Percentiles rank a stretch among this genome's conserved stretches.
Evolutionary conservation across 139 green algal species (phyloP).

Genomic region (Ostreobium quekettii): DNA sequence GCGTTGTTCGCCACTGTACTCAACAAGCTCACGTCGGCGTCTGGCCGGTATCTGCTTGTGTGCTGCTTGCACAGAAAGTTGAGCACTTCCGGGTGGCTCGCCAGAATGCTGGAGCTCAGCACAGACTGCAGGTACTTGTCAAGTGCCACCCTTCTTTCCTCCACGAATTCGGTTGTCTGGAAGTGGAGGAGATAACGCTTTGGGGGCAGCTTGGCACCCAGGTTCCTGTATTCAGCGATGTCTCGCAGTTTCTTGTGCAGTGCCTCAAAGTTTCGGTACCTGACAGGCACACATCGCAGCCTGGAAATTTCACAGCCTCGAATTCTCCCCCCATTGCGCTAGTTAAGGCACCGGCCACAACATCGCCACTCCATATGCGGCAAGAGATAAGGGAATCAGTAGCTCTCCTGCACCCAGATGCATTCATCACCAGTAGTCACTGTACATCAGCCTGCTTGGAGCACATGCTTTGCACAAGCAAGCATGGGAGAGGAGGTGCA

Average conservation of each 20-base stretch:
- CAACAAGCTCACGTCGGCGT: constrained; percentile 1
- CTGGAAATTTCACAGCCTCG: too few relatives aligned
- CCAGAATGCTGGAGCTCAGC: neutral
- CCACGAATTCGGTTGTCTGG: constrained; percentile 25
- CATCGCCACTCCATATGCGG: too few relatives aligned
- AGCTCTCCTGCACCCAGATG: too few relatives aligned
- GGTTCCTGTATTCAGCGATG: constrained; percentile 22
- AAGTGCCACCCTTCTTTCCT: constrained; percentile 4
- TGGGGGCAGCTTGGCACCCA: constrained; percentile 41
- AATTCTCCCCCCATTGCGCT: too few relatives aligned
- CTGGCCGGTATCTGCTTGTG: neutral
- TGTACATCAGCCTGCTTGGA: too few relatives aligned
- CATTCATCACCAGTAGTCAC: too few relatives aligned
- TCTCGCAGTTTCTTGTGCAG: constrained; percentile 50
- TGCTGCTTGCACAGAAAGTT: constrained; percentile 13
- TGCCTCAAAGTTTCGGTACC: constrained; percentile 62
- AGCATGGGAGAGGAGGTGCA: too few relatives aligned
- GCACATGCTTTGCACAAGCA: too few relatives aligned
- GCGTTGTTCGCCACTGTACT: constrained; percentile 13
- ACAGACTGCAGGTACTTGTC: constrained; percentile 14
- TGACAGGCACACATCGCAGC: neutral
- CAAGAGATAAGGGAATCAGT: too few relatives aligned
- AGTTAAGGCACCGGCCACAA: too few relatives aligned
- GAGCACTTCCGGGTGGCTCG: constrained; percentile 7
- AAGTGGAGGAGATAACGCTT: constrained; percentile 52